Evolutionary conservation across 2,329 filamentous ascomycete genomes (phyloP), one percentile per base, ranked within the genome.

Genomic region (Aureobasidium sp.): DNA sequence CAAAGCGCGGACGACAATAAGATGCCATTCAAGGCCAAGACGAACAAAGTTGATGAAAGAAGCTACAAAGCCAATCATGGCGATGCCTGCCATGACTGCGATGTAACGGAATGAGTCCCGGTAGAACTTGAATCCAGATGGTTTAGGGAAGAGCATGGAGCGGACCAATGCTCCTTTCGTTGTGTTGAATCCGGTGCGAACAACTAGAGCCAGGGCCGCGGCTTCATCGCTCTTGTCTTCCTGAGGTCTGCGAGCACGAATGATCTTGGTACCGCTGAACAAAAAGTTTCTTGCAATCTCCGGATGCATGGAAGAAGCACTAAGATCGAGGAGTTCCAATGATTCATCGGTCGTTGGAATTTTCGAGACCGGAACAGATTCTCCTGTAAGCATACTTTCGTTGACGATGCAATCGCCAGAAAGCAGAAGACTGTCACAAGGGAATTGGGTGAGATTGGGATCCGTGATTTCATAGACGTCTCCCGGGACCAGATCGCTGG

Each of bases 81-180:
- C 95, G 68, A 99, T 87, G 45, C 86, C 77, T 6, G 84, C 93
- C 94, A 99, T 99, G 63, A 99, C 94, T 4, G 90, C 91, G 63
- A 99, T 97, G 73, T 99, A 99, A 27, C 92, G 86, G 76, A 99
- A 99, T 0, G 93, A 97, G 73, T 99, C 94, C 44, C 91, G 85
- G 73, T 99, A 99, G 72, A 99, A 99, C 70, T 95, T 97, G 83
- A 99, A 99, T 0, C 93, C 93, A 0, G 93, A 96, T 1, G 94
- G 94, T 71, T 99, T 99, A 0, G 94, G 95, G 71, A 99, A 99
- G 39, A 99, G 82, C 93, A 99, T 99, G 0, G 94, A 97, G 29
- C 94, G 88, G 63, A 99, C 91, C 21, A 99, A 79, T 10, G 94
- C 90, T 29, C 94, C 94, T 73, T 99, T 99, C 1, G 94, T 99